Evolutionary conservation across 345 rosid genomes (phyloP), one percentile per base, ranked within the genome.

Genomic region (Cardamine occulta): DNA sequence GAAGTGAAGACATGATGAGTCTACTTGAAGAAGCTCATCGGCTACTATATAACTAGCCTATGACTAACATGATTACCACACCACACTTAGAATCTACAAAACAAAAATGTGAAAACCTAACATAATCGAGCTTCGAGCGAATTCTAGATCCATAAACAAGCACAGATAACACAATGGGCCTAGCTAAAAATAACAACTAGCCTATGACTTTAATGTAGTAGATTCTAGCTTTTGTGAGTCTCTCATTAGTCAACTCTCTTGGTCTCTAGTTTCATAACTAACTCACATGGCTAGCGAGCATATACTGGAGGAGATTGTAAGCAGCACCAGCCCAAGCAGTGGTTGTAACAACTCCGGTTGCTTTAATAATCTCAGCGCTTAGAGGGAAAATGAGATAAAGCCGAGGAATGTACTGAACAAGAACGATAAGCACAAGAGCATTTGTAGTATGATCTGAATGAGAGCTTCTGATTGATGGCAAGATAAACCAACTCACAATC

Each of bases 271-370:
- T 23, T 26, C 10, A 32, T 4, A 8, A 14, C 40, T n/a, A 32
- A 83, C 92, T 23, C 81, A 91, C 98, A 79, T 94, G 98, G 61
- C 96, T 88, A 62, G 98, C 98, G 55, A 94, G 76, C 93, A 90
- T 86, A 85, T 89, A 94, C 26, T 89, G 80, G 6, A 88, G 66
- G 47, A 94, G 97, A 84, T 88, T 90, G 66, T 89, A 94, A 8
- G 95, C 96, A 58, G 98, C 97, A 10, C 96, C 96, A 5, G 97
- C 96, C 97, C 98, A 94, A 65, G 95, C 98, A 17, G 97, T 88
- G 60, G 87, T 86, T 12, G 96, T 83, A 69, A 94, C 93, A 2
- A 94, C 88, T 58, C 98, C 98, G 4, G 86, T 84, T 15, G 96
- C 85, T 80, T 87, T 86, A 70, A 84, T 86, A 47, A 91, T 86